Evolutionary conservation across 2,329 filamentous ascomycete genomes (phyloP), one percentile per base, ranked within the genome.

Genomic region (Trichoderma harzianum): DNA sequence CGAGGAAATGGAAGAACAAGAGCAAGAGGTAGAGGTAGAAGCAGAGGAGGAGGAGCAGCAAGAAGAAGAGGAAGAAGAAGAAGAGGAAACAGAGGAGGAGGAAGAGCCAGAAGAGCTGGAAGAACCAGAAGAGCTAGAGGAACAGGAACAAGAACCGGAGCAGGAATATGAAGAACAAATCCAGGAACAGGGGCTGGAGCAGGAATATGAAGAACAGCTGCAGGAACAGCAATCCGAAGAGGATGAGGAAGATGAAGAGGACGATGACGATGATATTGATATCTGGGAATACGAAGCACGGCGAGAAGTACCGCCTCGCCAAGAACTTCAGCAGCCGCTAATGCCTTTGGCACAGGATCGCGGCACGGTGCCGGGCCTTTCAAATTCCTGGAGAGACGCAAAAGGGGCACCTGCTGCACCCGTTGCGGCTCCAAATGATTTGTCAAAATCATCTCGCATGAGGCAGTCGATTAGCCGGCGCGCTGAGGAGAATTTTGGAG

Each of bases 211-310:
- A 8, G 65, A 68, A 5, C 21, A 43, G 10, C 3, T 43, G 16
- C 36, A 64, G 18, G 36, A n/a, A 24, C 11, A 30, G 26, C 8
- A 43, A n/a, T 18, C 18, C 39, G 39, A 43, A 43, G 39, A 43
- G 16, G 39, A 43, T 43, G 39, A 43, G 16, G 65, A 60, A 36
- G 43, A 66, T 5, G 63, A 34, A 4, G 65, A 57, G 3, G 61
- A 63, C 16, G 34, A 64, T 1, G 65, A 82, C 30, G 84, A 85
- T n/a, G 83, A 84, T 4, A 85, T 84, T 12, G 81, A 90, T 74
- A 83, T 90, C 12, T 90, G 88, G 87, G 87, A 86, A 36, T 76
- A 89, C 28, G 88, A 90, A 76, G 88, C 87, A 12, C 82, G 84
- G 68, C 84, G 87, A 14, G 80, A 82, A 7, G 67, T 53, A 28